Percentiles rank a stretch among this genome's conserved stretches.
Conservation (phyloP, 1,284 basidiomycete species). For the Pseudozyma tsukubaensis region DNA sequence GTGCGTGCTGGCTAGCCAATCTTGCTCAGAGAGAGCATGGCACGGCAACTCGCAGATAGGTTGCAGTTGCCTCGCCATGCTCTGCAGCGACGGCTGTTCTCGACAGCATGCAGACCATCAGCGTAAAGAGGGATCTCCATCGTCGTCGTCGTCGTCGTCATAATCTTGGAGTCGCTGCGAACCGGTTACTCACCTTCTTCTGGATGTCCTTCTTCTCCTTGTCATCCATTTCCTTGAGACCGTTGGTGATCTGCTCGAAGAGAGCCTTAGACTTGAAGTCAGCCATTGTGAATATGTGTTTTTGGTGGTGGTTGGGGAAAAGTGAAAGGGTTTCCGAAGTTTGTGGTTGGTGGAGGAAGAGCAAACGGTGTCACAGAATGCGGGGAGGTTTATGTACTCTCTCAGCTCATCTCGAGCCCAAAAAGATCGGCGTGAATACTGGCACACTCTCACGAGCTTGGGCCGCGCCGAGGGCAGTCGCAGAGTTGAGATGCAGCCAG, state of each 20-base stretch:
- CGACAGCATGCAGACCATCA: not conserved
- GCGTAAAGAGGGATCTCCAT: too few relatives aligned
- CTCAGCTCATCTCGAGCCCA: not conserved
- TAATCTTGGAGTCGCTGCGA: not conserved
- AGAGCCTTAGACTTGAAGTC: conserved; percentile 66
- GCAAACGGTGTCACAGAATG: conserved; percentile 4
- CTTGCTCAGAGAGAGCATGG: too few relatives aligned
- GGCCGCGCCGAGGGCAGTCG: not conserved
- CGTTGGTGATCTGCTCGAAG: conserved; percentile 73
- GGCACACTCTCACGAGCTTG: too few relatives aligned
- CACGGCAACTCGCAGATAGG: too few relatives aligned
- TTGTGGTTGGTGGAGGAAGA: conserved; percentile 10
- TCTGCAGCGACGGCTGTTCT: not conserved
- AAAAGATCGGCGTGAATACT: conserved; percentile 17
- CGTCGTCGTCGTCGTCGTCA: too few relatives aligned
- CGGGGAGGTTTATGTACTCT: conserved; percentile 30
- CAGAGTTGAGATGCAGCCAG: not conserved
- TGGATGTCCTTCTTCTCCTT: conserved; percentile 82
- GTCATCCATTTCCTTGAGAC: conserved; percentile 77
- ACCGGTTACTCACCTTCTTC: conserved; percentile 77
- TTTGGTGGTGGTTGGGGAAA: conserved; percentile 1
- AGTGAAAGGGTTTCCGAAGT: not conserved
- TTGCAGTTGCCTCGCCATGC: not conserved
- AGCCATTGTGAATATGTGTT: conserved; percentile 51
- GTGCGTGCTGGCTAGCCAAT: too few relatives aligned